These are phyloP conservation scores for Coniochaeta sp. DNA, from an alignment of 2,329 filamentous ascomycete genomes.

Conservation along the genomic window DNA sequence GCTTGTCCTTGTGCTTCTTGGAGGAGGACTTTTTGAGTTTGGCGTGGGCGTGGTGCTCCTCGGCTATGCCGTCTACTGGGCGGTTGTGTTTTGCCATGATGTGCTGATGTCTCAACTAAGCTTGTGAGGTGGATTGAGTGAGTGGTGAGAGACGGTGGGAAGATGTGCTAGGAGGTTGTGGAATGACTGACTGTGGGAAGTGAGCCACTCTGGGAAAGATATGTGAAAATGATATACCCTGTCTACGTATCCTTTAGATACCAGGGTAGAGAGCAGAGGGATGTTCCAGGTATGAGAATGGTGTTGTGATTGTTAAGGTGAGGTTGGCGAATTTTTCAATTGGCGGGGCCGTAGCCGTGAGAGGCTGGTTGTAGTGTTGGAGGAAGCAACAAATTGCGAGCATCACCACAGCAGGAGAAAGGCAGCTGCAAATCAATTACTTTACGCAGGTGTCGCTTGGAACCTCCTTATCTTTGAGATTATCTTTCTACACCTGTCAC, in stretches of 20 bases:
- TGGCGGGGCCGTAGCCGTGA: background rate
- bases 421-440: too few species aligned
- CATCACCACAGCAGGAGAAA: too few species aligned
- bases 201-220: background rate
- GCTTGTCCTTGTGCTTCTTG: conserved; percentile 11
- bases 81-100: conserved; percentile 4
- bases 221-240: background rate
- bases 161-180: background rate
- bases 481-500: too few species aligned
- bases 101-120: background rate
- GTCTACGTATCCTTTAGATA: background rate
- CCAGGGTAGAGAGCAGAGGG: background rate
- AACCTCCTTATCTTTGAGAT: too few species aligned
- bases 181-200: background rate
- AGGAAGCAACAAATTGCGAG: background rate
- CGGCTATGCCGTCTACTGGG: background rate
- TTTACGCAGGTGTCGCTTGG: too few species aligned
- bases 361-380: background rate
- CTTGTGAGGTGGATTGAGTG: background rate
- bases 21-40: conserved; percentile 7
- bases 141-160: background rate
- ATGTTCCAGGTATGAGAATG: background rate
- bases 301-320: background rate
- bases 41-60: background rate
- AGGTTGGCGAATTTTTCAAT: background rate